Percentiles rank a stretch among this genome's conserved stretches.
Conservation (phyloP, 108 stramenopile genomes). For the Discostella stelligeroides region DNA sequence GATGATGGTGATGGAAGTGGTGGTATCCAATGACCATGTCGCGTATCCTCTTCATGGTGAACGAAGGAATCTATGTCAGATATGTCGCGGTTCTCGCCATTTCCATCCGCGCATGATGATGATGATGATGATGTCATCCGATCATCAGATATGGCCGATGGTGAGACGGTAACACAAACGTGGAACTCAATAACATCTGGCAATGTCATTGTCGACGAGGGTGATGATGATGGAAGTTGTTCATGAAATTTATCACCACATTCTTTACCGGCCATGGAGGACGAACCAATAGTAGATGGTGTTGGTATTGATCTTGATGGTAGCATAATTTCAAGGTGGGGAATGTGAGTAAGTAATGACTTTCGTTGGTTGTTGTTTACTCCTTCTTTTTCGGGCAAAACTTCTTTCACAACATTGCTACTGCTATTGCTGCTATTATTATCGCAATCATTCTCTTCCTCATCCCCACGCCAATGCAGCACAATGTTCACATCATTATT, state of each 20-base stretch:
- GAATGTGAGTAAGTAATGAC: neutral
- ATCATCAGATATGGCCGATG: neutral
- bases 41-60: neutral
- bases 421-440: neutral
- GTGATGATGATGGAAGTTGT: neutral
- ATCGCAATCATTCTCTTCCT: neutral
- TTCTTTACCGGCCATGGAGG: no score
- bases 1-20: no score
- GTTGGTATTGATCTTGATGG: neutral
- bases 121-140: no score
- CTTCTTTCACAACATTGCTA: no score
- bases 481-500: neutral
- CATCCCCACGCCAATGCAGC: neutral
- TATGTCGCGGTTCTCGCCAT: constrained; percentile 3
- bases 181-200: constrained; percentile 35
- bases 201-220: neutral
- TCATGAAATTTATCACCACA: no score
- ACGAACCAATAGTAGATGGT: neutral
- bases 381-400: neutral
- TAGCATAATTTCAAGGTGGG: constrained; percentile 22
- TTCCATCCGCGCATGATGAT: neutral
- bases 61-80: neutral
- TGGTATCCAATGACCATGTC: no score
- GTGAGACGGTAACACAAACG: constrained; percentile 4
- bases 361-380: constrained; percentile 4